A percentile compares a stretch with the other conserved stretches of the same genome.
phyloP scores from a whole-genome alignment of 2,329 filamentous ascomycete genomes.

The Botrytis aclada region DNA sequence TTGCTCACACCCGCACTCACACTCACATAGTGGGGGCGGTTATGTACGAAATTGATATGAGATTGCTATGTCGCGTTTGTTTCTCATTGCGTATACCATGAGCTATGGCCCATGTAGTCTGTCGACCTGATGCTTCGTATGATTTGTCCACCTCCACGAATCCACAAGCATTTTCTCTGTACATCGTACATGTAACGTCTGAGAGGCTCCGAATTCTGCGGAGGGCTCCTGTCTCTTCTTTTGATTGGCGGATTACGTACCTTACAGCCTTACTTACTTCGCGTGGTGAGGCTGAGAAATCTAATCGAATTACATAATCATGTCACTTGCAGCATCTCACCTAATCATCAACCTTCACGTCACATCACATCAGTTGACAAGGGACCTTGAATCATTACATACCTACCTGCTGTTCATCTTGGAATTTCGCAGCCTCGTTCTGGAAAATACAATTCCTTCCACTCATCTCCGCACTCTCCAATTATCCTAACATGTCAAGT shows the following conservation, averaged over 20 bases:
- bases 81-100: neutral
- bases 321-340: neutral
- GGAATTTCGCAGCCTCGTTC: neutral
- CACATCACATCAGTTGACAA: neutral
- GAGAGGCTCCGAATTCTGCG: neutral
- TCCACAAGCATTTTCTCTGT: neutral
- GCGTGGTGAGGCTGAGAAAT: neutral
- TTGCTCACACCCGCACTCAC: neutral
- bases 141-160: neutral
- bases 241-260: neutral
- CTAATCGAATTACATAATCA: neutral
- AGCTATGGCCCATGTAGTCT: neutral
- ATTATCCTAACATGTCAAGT: neutral
- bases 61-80: neutral
- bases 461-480: neutral
- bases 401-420: no score
- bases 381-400: neutral
- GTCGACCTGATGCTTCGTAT: neutral
- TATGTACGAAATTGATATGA: neutral
- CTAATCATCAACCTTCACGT: neutral
- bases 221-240: neutral
- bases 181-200: neutral
- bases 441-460: neutral
- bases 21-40: neutral
- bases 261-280: neutral